phyloP scores from a whole-genome alignment of 73 alveolate species.

The Tetrahymena malaccensis region DNA sequence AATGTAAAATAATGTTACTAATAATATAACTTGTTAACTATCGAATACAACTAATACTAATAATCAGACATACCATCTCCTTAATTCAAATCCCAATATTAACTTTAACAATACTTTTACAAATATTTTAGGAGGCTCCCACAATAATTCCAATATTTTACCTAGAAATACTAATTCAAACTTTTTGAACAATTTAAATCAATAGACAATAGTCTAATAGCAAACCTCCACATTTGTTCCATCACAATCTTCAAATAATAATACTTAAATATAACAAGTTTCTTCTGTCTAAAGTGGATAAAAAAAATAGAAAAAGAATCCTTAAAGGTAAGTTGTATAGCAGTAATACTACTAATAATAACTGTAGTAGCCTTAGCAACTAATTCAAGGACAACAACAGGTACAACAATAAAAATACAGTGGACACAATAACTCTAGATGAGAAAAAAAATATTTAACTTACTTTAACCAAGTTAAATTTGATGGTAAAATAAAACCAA shows the following conservation, averaged over 20 bases:
- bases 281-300: not conserved
- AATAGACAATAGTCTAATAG: not conserved
- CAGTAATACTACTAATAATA: not conserved
- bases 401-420: not conserved
- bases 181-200: not conserved
- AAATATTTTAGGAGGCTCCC: not conserved
- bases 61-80: not conserved
- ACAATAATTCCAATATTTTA: not conserved
- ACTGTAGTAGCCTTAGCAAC: not conserved
- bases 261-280: not conserved
- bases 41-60: not conserved
- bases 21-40: not conserved
- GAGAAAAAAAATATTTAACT: not conserved
- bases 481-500: no score
- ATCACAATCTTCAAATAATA: not conserved
- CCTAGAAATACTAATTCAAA: not conserved
- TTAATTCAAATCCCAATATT: not conserved
- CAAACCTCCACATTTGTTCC: not conserved
- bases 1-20: not conserved
- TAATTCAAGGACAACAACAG: not conserved
- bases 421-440: not conserved
- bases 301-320: not conserved
- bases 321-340: not conserved
- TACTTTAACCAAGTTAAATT: no score
- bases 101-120: not conserved